Evolutionary conservation across 305 asterid genomes (phyloP).

Genomic region (Coffea humblotiana): DNA sequence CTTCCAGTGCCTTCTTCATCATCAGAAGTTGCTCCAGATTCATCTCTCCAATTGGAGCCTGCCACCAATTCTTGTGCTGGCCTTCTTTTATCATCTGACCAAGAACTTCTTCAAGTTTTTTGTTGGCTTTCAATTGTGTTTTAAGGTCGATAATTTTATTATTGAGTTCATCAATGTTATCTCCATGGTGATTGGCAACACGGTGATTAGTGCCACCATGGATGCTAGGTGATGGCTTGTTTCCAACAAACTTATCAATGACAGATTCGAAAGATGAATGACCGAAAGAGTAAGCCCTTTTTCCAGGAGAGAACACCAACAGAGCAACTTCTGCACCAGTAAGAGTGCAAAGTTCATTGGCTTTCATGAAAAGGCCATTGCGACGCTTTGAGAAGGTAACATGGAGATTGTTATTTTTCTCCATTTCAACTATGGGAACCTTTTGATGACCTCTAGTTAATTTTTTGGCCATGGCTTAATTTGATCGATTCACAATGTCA

Average conservation of each 20-base stretch:
- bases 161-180: background rate
- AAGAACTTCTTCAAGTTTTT: conserved; percentile 1
- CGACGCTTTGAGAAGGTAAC: background rate
- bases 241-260: background rate
- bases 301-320: conserved; percentile 17
- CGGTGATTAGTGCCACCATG: background rate
- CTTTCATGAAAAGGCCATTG: conserved; percentile 22
- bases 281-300: conserved; percentile 22
- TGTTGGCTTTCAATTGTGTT: background rate
- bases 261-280: background rate
- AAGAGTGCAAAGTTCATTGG: conserved; percentile 21
- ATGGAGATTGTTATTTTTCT: conserved; percentile 15
- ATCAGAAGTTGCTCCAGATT: no score
- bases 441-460: conserved; percentile 17
- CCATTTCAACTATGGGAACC: conserved; percentile 17
- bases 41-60: background rate
- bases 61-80: background rate
- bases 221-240: background rate
- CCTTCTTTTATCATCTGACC: no score
- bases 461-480: conserved; percentile 3
- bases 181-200: background rate
- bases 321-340: conserved; percentile 19
- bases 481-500: no score
- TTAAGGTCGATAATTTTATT: background rate
- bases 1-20: no score